Percentiles rank a stretch among this genome's conserved stretches.
Conservation (phyloP, 148 eudicot species). For the Nepenthes mirabilis region DNA sequence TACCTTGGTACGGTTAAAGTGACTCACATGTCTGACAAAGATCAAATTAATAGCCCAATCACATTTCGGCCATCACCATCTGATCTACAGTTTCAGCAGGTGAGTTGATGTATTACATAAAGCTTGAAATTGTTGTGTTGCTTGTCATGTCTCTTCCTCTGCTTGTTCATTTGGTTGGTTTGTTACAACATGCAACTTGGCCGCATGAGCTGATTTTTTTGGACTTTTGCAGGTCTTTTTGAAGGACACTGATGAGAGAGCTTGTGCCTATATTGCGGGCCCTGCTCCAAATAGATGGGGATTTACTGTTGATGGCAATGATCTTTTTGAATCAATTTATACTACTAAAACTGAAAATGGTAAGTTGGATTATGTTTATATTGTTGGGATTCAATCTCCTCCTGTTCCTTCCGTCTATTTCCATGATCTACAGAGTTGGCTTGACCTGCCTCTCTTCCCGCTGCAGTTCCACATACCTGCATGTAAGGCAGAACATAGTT, state of each 20-base stretch:
- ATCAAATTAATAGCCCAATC: conserved; percentile 36
- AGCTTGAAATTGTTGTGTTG: no score
- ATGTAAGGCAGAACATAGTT: no score
- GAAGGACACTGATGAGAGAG: conserved; percentile 98
- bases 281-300: conserved; percentile 99
- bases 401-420: background rate
- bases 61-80: conserved; percentile 63
- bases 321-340: conserved; percentile 43
- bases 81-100: conserved; percentile 78
- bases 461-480: no score
- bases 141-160: no score
- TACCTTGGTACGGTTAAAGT: conserved; percentile 83
- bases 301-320: conserved; percentile 52
- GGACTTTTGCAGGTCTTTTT: conserved; percentile 48
- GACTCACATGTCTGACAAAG: conserved; percentile 26
- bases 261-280: conserved; percentile 97
- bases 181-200: background rate
- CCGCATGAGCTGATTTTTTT: background rate
- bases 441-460: no score
- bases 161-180: no score
- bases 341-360: conserved; percentile 19
- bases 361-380: conserved; percentile 11
- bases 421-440: no score
- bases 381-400: background rate
- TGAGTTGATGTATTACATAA: conserved; percentile 19